Evolutionary conservation across 1,284 basidiomycete species (phyloP).

Genomic region (Trichosporon ovoides): DNA sequence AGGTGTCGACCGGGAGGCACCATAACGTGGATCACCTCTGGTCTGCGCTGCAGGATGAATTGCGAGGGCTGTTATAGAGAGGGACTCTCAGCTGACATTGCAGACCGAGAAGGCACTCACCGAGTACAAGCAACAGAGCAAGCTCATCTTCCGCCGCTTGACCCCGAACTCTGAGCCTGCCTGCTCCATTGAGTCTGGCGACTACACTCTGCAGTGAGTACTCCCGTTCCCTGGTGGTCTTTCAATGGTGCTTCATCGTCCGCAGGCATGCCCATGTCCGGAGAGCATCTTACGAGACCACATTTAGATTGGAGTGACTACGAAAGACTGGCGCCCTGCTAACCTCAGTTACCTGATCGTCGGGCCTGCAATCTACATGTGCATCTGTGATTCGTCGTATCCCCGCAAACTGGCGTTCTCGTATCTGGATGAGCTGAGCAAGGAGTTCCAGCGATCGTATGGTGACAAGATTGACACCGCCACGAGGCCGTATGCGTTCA

Average conservation of each 20-base stretch:
- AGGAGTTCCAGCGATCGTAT: conserved; percentile 88
- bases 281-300: no score
- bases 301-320: background rate
- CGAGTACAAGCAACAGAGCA: conserved; percentile 97
- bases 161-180: conserved; percentile 88
- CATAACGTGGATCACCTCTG: no score
- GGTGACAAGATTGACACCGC: conserved; percentile 80
- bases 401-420: conserved; percentile 96
- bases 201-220: conserved; percentile 82
- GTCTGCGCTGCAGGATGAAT: no score
- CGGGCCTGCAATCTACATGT: conserved; percentile 89
- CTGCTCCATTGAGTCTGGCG: conserved; percentile 94
- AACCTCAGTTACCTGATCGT: conserved; percentile 79
- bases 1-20: no score
- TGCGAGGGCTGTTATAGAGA: background rate
- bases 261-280: background rate
- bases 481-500: conserved; percentile 88
- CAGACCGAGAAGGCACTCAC: conserved; percentile 88
- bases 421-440: conserved; percentile 93
- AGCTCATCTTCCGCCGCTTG: conserved; percentile 90
- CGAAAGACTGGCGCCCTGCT: conserved; percentile 9
- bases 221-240: background rate
- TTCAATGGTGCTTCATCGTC: background rate
- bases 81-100: background rate
- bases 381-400: conserved; percentile 94